Conservation (phyloP, 129 eudicot genomes). For the Glebionis coronaria region DNA sequence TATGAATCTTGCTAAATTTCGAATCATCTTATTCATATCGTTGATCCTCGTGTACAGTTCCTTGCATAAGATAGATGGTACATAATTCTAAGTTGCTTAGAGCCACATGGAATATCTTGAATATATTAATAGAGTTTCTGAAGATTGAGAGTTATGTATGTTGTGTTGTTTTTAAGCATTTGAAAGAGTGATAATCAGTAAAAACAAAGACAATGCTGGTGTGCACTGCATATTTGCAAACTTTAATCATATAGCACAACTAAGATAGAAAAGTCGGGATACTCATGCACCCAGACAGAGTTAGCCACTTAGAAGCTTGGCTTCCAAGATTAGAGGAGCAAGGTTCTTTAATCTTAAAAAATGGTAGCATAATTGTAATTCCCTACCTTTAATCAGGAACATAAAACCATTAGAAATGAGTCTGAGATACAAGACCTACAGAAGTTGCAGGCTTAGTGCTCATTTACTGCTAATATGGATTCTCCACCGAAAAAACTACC, state of each 20-base stretch:
- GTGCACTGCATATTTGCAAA: no score
- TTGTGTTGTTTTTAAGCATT: not conserved
- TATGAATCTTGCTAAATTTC: slow-evolving; percentile 24
- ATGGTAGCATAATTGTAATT: not conserved
- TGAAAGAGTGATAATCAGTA: not conserved
- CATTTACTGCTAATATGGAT: no score
- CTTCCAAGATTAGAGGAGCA: not conserved
- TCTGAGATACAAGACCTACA: not conserved
- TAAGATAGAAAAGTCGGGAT: not conserved
- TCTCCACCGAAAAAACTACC: no score
- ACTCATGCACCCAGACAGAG: not conserved
- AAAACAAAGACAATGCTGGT: not conserved
- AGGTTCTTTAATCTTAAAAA: not conserved
- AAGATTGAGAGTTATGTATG: not conserved
- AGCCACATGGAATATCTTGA: not conserved
- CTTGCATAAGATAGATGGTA: no score
- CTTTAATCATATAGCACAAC: no score
- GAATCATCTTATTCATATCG: not conserved
- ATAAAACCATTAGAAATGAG: not conserved
- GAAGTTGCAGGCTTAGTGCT: no score
- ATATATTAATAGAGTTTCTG: not conserved
- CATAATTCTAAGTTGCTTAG: not conserved
- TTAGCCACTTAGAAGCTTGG: not conserved
- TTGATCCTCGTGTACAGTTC: not conserved
- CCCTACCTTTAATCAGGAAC: not conserved